Percentiles rank a stretch among this genome's conserved stretches.
Conservation (phyloP, 371 early-diverging fungal genomes). For the Mycotypha africana region DNA sequence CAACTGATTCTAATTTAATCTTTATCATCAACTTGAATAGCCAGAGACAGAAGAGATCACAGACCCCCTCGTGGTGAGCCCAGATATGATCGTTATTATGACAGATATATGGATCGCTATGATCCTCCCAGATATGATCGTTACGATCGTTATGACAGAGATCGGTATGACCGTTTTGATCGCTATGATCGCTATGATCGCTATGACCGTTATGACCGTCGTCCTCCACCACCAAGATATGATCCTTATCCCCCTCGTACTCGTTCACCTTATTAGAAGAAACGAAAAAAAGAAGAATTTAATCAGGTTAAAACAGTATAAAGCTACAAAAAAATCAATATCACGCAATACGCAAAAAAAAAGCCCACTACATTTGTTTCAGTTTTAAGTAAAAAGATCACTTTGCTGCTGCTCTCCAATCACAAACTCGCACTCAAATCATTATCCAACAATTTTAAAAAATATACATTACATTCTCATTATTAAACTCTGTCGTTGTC, state of each 20-base stretch:
- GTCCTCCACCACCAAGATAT: slow-evolving; percentile 48
- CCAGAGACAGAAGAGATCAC: slow-evolving; percentile 24
- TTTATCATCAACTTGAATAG: slow-evolving; percentile 14
- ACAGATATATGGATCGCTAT: slow-evolving; percentile 52
- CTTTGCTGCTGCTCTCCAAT: too few species aligned
- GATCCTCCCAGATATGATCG: slow-evolving; percentile 49
- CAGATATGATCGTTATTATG: slow-evolving; percentile 44
- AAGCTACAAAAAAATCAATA: too few species aligned
- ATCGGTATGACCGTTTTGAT: slow-evolving; percentile 55
- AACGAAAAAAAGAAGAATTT: too few species aligned
- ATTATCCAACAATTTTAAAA: too few species aligned
- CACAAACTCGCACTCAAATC: too few species aligned
- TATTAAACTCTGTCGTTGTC: too few species aligned
- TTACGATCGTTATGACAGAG: slow-evolving; percentile 48
- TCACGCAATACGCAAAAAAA: too few species aligned
- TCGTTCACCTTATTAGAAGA: slow-evolving; percentile 42
- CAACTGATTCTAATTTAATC: neutral
- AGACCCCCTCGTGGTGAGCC: slow-evolving; percentile 33
- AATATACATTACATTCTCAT: too few species aligned
- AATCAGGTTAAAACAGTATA: too few species aligned
- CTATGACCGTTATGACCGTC: slow-evolving; percentile 56
- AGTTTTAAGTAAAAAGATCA: too few species aligned
- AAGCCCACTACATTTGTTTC: too few species aligned
- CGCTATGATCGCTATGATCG: slow-evolving; percentile 36
- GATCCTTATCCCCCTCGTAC: slow-evolving; percentile 52